Base-by-base conservation (phyloP, 345 rosid species). In the Citrus maxima region DNA sequence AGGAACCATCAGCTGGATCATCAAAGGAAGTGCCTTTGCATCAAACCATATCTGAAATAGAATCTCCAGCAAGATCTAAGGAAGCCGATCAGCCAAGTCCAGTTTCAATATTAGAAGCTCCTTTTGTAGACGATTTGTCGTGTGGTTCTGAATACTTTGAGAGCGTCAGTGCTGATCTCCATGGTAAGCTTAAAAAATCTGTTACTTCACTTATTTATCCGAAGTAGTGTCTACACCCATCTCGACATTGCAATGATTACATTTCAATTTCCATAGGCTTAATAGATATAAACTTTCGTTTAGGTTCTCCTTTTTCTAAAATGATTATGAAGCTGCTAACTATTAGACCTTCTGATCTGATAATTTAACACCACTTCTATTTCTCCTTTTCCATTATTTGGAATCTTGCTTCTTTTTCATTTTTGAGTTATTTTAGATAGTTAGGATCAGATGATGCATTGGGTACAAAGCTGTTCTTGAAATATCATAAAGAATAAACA, bases 71-170 rank as follows among this genome's bases (percentile, higher is more conserved):
- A 76, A 85, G 80, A 83, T 80, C 89, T 10, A 94, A 91, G 87
- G 99, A 94, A 81, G 88, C 85, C 49, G 97, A 94, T 51, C 99
- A 97, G 82, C 99, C 99, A 37, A 94, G 98, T 87, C 99, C 98
- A 1, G 87, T 90, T 81, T 97, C 99, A 67, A 87, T 95, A 83
- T 89, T 94, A 72, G 98, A 97, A 88, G 84, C 95, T 77, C 88
- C 97, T 79, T 97, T 92, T 51, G 81, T 85, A 56, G 95, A 91
- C 51, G 97, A 92, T 77, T 67, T 82, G 40, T 93, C 98, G 76
- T 91, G 94, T 35, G 83, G 91, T 84, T 94, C 98, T 6, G 98
- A 97, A 81, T 92, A 98, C 88, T 94, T 97, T 85, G 98, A 92
- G 89, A 88, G 94, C 82, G 87, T 94, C 80, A 93, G 88, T 59